Conservation (phyloP, 257 asterid species). For the Solanum corneliomulleri region DNA sequence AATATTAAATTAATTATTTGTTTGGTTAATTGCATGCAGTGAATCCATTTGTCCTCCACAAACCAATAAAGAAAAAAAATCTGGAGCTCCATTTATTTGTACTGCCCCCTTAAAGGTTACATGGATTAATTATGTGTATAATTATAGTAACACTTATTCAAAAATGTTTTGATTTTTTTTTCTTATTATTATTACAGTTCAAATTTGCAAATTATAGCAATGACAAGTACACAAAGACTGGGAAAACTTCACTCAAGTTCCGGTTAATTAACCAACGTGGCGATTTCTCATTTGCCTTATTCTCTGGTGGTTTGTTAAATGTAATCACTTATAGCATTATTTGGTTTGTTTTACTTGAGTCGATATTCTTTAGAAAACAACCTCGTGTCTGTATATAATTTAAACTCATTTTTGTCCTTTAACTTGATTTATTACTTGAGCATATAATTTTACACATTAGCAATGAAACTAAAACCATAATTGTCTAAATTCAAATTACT, state of each 20-base stretch:
- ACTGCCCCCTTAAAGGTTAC: constrained; percentile 29
- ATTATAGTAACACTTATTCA: no score
- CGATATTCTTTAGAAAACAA: no score
- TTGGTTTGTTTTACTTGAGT: no score
- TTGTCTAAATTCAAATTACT: not conserved
- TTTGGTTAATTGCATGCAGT: not conserved
- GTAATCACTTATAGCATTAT: constrained; percentile 6
- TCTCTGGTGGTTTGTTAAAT: constrained; percentile 49
- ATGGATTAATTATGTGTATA: no score
- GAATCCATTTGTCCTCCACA: constrained; percentile 26
- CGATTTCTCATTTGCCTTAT: constrained; percentile 67
- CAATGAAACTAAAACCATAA: not conserved
- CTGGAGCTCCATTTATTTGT: constrained; percentile 33
- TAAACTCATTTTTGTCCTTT: no score
- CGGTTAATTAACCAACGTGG: constrained; percentile 45
- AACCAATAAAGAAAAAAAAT: not conserved
- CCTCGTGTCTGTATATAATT: no score
- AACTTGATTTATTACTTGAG: no score
- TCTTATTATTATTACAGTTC: constrained; percentile 11
- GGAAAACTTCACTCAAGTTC: constrained; percentile 26
- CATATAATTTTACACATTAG: not conserved
- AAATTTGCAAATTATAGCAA: constrained; percentile 38
- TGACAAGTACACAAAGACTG: constrained; percentile 11
- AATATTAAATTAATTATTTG: no score
- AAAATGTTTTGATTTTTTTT: not conserved